phyloP scores from a whole-genome alignment of 257 asterid genomes.

The Vinca minor region DNA sequence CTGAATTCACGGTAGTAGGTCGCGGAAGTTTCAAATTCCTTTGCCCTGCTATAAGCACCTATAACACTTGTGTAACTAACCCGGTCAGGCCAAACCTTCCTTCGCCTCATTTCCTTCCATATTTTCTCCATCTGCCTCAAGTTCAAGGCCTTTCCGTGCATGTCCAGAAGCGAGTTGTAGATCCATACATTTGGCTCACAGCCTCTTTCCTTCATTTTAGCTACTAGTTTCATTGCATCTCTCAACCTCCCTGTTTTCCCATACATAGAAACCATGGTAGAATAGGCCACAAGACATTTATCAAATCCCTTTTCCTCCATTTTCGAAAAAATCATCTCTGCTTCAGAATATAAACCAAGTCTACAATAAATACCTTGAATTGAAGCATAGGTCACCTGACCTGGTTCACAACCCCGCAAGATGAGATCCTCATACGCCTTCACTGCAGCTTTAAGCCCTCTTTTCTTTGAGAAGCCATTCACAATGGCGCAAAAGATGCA shows the following conservation, averaged over 20 bases:
- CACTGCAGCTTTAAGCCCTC: constrained; percentile 41
- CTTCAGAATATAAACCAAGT: constrained; percentile 46
- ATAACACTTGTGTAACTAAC: constrained; percentile 76
- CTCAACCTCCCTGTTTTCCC: constrained; percentile 51
- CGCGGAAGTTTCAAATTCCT: constrained; percentile 47
- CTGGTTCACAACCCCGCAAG: constrained; percentile 52
- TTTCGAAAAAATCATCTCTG: constrained; percentile 51
- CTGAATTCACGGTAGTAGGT: constrained; percentile 53
- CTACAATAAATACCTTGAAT: constrained; percentile 43
- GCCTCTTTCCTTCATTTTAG: constrained; percentile 71
- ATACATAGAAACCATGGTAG: constrained; percentile 71
- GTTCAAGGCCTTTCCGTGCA: constrained; percentile 54
- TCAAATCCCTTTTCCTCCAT: constrained; percentile 62
- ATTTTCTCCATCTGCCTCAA: constrained; percentile 51
- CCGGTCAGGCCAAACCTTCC: constrained; percentile 49
- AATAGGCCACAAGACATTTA: constrained; percentile 77
- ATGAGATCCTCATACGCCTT: constrained; percentile 54
- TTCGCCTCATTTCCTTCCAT: constrained; percentile 81
- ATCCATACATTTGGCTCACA: constrained; percentile 87
- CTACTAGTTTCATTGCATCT: constrained; percentile 70
- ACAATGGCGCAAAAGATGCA: constrained; percentile 81
- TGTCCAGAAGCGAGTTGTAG: constrained; percentile 70
- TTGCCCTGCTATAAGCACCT: constrained; percentile 53
- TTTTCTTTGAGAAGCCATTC: constrained; percentile 56
- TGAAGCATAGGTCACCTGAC: constrained; percentile 93